A percentile compares a stretch with the other conserved stretches of the same genome.
Conservation (phyloP, 441 rosid genomes). For the Manihot esculenta region DNA sequence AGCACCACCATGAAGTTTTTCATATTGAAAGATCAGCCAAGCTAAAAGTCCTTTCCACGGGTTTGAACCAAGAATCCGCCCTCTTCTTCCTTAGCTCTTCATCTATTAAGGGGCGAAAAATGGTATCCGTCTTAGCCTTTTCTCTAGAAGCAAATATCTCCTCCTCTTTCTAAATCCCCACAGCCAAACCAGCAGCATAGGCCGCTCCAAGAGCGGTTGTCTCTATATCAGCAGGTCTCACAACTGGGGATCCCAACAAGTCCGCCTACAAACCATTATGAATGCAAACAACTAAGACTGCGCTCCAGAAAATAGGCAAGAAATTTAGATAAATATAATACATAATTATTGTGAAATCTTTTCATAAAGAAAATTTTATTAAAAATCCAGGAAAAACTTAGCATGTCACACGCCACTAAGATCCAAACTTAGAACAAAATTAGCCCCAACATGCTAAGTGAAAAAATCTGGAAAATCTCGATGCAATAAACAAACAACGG, state of each 20-base stretch:
- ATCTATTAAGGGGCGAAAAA: constrained; percentile 48
- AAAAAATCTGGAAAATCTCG: too few species aligned
- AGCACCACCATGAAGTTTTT: constrained; percentile 1
- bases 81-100: constrained; percentile 67
- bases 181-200: constrained; percentile 84
- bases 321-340: too few species aligned
- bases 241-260: constrained; percentile 85
- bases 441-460: too few species aligned
- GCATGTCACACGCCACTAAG: neutral
- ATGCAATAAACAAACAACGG: too few species aligned
- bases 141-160: constrained; percentile 58
- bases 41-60: constrained; percentile 69
- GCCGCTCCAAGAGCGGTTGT: constrained; percentile 96
- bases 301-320: too few species aligned
- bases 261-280: too few species aligned
- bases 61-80: constrained; percentile 79
- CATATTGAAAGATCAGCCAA: constrained; percentile 67
- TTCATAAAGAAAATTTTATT: too few species aligned
- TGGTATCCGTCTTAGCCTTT: constrained; percentile 40
- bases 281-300: too few species aligned
- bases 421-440: too few species aligned
- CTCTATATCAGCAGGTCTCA: constrained; percentile 82
- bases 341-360: too few species aligned
- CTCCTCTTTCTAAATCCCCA: constrained; percentile 72
- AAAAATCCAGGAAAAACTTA: too few species aligned